Evolutionary conservation across 1,139 yeast species (phyloP), one percentile per base, ranked within the genome.

Genomic region (Candida sp.): DNA sequence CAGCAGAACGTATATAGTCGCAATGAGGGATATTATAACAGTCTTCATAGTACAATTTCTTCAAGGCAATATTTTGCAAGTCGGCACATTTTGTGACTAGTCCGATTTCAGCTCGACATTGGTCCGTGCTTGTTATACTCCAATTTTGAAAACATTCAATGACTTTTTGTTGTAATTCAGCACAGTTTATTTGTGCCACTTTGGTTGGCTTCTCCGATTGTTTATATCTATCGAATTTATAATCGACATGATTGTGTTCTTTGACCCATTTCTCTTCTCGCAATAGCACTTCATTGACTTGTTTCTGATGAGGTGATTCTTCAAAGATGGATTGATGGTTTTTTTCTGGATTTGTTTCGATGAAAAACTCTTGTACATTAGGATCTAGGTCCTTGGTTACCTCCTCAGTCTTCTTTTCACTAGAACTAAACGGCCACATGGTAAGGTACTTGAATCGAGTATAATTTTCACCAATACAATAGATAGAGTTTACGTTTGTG

Each of bases 11-110:
- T 36, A 73, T 71, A 47, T 63, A 65, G 36, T 61, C 61, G 53
- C 79, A 73, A 41, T 73, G 78, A n/a, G 57, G 56, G 5, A 61
- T 46, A 45, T 55, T 59, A 41, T 64, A 64, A 55, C 79, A 73
- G 40, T 70, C 70, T n/a, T 63, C 64, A 49, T 72, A 73, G 44
- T 62, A 58, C 39, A 73, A 52, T 43, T 52, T 58, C 36, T 66
- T 62, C 43, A 73, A 60, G 1, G 74, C 77, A 22, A 58, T 48
- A 19, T 57, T 56, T 45, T 72, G 77, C 11, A 68, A 46, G 4
- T 68, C 69, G 23, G 63, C 53, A 53, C 79, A 73, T 6, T 49
- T 39, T 7, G 64, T 54, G 38, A 62, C 59, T 11, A 54, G 46
- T 15, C 53, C 50, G 22, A 70, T 61, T 46, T 66, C 66, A 22